Base-by-base conservation (phyloP, 2,329 filamentous ascomycete species). In the Ophiostoma piceae region DNA sequence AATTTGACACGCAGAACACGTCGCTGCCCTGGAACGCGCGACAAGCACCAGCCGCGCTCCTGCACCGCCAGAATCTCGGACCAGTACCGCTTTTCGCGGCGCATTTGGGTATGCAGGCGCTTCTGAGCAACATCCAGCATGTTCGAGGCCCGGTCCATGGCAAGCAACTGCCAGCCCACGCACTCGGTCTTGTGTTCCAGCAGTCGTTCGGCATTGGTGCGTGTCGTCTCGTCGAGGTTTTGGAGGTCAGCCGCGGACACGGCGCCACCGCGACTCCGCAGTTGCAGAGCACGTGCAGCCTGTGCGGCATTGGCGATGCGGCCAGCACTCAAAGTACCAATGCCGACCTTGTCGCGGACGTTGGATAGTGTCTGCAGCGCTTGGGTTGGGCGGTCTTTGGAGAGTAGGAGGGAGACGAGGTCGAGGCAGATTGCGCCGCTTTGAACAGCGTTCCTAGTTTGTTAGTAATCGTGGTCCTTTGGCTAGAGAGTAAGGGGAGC, bases 1-100 rank as follows among this genome's bases (percentile, higher is more conserved):
- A 94, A 97, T 73, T 91, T 88, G 47, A 98, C 94, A 26, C 90
- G 93, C 67, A 98, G 83, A 0, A 88, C 89, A 74, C 92, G 87
- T 67, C 84, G 84, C 74, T 94, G 89, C 7, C 88, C 83, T 0
- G 92, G 92, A 57, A 95, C 82, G 67, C 90, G 86, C 74, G 90
- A 94, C 22, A 98, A 82, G 26, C 91, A 89, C 94, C 95, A 99
- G 4, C 94, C 93, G 69, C 88, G 89, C 74, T 92, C 87, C 73
- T 90, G 92, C 64, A 98, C 88, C 11, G 88, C 87, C 66, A 96
- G 81, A 2, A 98, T 86, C 75, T 96, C 90, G 69, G 90, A 86
- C 95, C 95, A 99, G 78, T 96, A 99, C 74, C 85, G 89, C 1
- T 89, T 89, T 80, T 99, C 95, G 39, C 88, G 87, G 11, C 86